A percentile compares a stretch with the other conserved stretches of the same genome.
phyloP scores from a whole-genome alignment of 2,329 filamentous ascomycete genomes.

The Fusarium stilboides region DNA sequence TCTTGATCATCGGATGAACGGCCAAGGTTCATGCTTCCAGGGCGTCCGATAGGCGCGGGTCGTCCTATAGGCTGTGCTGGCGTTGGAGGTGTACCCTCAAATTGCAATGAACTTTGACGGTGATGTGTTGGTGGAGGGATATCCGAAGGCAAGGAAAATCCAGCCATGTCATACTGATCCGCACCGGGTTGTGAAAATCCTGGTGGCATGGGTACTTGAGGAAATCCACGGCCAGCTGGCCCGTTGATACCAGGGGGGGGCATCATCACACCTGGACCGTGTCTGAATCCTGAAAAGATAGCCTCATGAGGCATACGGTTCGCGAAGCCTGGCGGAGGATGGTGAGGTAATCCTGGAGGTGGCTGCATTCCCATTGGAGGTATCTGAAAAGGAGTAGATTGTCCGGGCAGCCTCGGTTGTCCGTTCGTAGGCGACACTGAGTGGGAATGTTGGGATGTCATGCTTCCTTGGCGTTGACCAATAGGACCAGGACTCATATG shows the following conservation, averaged over 20 bases:
- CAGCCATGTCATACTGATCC: conserved; percentile 53
- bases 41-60: conserved; percentile 89
- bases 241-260: conserved; percentile 67
- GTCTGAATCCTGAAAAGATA: conserved; percentile 65
- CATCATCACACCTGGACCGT: conserved; percentile 63
- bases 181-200: conserved; percentile 53
- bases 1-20: conserved; percentile 69
- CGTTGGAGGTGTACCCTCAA: conserved; percentile 68
- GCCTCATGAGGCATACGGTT: conserved; percentile 70
- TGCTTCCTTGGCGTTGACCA: conserved; percentile 75
- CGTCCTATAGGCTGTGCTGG: conserved; percentile 82
- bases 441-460: conserved; percentile 54
- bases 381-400: conserved; percentile 67
- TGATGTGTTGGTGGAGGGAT: conserved; percentile 70
- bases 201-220: conserved; percentile 56
- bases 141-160: conserved; percentile 55
- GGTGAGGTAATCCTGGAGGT: conserved; percentile 57
- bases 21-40: conserved; percentile 78
- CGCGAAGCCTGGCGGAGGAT: conserved; percentile 66
- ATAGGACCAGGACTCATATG: conserved; percentile 77
- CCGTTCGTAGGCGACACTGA: conserved; percentile 71
- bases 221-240: conserved; percentile 61
- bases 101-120: conserved; percentile 80
- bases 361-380: conserved; percentile 69
- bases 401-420: conserved; percentile 55